Base-by-base conservation (phyloP, 2,329 filamentous ascomycete genomes). In the Tolypocladium album region DNA sequence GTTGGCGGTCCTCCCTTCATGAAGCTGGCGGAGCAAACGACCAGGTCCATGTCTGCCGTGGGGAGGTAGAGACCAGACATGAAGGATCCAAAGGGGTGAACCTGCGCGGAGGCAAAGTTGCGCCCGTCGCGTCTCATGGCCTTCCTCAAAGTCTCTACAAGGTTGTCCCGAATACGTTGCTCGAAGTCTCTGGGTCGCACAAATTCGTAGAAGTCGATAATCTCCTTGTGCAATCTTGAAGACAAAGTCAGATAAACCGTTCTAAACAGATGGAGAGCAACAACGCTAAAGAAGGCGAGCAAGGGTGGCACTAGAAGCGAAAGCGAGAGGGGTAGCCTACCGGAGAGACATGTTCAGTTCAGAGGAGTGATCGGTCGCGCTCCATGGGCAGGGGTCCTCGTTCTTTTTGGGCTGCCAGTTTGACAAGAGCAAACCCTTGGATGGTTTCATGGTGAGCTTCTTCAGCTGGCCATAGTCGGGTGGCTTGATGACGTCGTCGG, bases 1-100 rank as follows among this genome's bases (percentile, higher is more conserved):
- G 75, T 76, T 61, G 82, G 71, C 11, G 76, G 68, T 2, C 82
- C 82, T 4, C 80, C 77, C 11, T 76, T 71, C 63, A 85, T 78
- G 64, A 84, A 91, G 34, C 78, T 76, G 3, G 70, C 68, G 0
- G 82, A 85, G 57, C 92, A 83, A 58, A 94, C 82, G 3, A 96
- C 94, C 56, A 99, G 79, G 70, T 99, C 94, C 86, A 99, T 96
- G 70, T 99, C 94, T 20, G 90, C 91, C 1, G 89, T 85, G 0
- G 83, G 83, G 2, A 86, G 75, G 65, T 85, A 86, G 9, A 91
- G 78, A 0, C 89, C 91, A 3, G 91, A 91, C 66, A 91, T 92
- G 73, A 92, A 99, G 0, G 94, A 97, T n/a, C 94, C 94, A 71
- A 99, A 99, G 12, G 88, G 81, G 40, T 82, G 78, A 9, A 97